Evolutionary conservation across 2,329 filamentous ascomycete genomes (phyloP), one percentile per base, ranked within the genome.

Genomic region (Ascochyta rabiei): DNA sequence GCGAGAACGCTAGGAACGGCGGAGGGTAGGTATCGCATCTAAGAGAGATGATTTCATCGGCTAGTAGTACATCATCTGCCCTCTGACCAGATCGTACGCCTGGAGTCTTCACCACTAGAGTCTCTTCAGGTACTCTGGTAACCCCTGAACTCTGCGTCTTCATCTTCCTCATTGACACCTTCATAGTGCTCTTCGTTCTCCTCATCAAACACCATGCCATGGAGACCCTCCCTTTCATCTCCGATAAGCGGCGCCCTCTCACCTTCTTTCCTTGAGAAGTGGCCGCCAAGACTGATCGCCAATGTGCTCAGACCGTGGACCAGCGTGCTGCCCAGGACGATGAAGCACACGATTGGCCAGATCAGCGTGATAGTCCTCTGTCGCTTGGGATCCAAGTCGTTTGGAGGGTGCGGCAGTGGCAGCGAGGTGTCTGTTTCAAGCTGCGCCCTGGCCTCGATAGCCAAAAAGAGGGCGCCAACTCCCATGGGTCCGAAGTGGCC

Each of bases 401-500:
- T 53, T 0, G 79, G 79, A 2, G 81, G 80, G 47, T 77, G 68
- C 1, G 77, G 72, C 9, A 80, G 62, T 2, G 81, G 81, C 1
- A 76, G 60, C 4, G 77, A 78, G 0, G 75, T 77, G 9, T 76
- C 78, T 0, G 76, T 83, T 60, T 84, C 82, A 0, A 85, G 73
- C 53, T 82, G 75, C 0, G 79, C 81, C 21, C 81, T 71, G 0
- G 81, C 80, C 72, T 85, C 82, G 40, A 85, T 82, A 1, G 82
- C 81, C 1, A 85, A 76, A 69, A 85, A 85, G 6, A 85, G 67
- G 0, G 80, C 82, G 2, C 82, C 82, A 1, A 85, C 76, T 16
- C 83, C 83, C 78, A 85, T 84, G 8, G 82, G 82, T 0, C 82
- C 82, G 53, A 85, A 85, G 62, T 85, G 82, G 0, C 82, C 82